Percentiles rank a stretch among this genome's conserved stretches.
Evolutionary conservation across 2,329 filamentous ascomycete genomes (phyloP).

Genomic region (Penicillium sp.): DNA sequence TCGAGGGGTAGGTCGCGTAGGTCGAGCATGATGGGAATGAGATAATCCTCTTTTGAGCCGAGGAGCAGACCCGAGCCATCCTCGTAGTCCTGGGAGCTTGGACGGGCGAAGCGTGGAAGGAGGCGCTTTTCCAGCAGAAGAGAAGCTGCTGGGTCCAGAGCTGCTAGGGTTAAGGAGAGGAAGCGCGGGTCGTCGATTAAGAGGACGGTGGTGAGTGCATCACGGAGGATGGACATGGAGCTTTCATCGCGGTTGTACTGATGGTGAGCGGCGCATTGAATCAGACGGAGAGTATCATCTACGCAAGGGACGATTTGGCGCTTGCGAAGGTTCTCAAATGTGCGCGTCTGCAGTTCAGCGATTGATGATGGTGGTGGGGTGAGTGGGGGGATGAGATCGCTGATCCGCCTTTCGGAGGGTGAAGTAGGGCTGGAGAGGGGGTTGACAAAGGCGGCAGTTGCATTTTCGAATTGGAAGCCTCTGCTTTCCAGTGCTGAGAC

Average conservation of each 20-base stretch:
- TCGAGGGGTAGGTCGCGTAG: slow-evolving; percentile 75
- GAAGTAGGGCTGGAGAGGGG: slow-evolving; percentile 39
- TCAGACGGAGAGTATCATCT: slow-evolving; percentile 63
- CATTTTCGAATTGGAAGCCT: slow-evolving; percentile 77
- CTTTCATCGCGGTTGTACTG: slow-evolving; percentile 40
- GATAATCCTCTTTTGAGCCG: slow-evolving; percentile 62
- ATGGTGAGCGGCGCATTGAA: slow-evolving; percentile 71
- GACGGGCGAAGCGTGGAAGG: slow-evolving; percentile 65
- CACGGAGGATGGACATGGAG: slow-evolving; percentile 38
- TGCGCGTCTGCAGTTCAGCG: slow-evolving; percentile 73
- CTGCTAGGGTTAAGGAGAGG: slow-evolving; percentile 46
- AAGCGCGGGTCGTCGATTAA: slow-evolving; percentile 45
- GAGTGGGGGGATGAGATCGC: slow-evolving; percentile 45
- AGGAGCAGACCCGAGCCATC: slow-evolving; percentile 64
- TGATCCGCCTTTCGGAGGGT: slow-evolving; percentile 22
- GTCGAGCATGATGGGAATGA: slow-evolving; percentile 85
- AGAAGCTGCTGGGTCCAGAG: slow-evolving; percentile 44
- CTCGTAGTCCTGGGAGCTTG: slow-evolving; percentile 43
- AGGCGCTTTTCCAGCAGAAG: slow-evolving; percentile 45
- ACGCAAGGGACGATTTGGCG: slow-evolving; percentile 70
- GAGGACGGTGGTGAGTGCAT: slow-evolving; percentile 37
- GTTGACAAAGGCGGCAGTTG: slow-evolving; percentile 61
- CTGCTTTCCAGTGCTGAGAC: slow-evolving; percentile 69
- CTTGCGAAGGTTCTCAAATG: slow-evolving; percentile 76
- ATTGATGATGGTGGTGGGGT: slow-evolving; percentile 75